phyloP scores from a whole-genome alignment of 345 rosid genomes.

The Viola odorata region DNA sequence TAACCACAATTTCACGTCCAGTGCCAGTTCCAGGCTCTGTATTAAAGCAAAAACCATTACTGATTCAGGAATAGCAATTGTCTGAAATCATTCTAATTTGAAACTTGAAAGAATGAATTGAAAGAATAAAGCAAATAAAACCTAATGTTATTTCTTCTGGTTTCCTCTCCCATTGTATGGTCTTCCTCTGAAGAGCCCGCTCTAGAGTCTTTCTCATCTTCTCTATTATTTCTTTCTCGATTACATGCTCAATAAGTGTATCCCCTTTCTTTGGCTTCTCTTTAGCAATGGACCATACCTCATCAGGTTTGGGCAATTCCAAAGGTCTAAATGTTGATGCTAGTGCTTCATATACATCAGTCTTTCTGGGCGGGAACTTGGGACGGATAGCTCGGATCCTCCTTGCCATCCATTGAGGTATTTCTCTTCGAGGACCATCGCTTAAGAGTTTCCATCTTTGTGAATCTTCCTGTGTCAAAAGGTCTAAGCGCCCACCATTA shows the following conservation, averaged over 20 bases:
- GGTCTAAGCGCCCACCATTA: slow-evolving; percentile 49
- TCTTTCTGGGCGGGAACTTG: slow-evolving; percentile 42
- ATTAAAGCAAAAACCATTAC: slow-evolving; percentile 12
- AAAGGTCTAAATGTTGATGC: slow-evolving; percentile 16
- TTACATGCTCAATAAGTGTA: slow-evolving; percentile 35
- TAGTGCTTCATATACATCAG: slow-evolving; percentile 27
- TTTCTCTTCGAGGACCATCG: slow-evolving; percentile 45
- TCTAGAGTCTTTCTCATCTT: slow-evolving; percentile 40
- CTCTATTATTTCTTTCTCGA: slow-evolving; percentile 40
- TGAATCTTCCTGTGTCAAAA: slow-evolving; percentile 38
- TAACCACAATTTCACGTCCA: slow-evolving; percentile 48
- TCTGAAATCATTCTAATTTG: not conserved
- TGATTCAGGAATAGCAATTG: not conserved
- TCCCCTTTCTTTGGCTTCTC: slow-evolving; percentile 42
- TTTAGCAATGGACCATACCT: slow-evolving; percentile 47
- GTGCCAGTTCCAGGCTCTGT: slow-evolving; percentile 54
- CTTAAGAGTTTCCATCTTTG: slow-evolving; percentile 44
- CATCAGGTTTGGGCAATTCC: slow-evolving; percentile 34
- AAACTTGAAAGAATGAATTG: not conserved
- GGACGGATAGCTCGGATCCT: slow-evolving; percentile 32
- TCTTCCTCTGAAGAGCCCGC: slow-evolving; percentile 28
- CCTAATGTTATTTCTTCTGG: slow-evolving; percentile 33
- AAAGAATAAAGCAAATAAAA: slow-evolving; percentile 6
- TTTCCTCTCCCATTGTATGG: slow-evolving; percentile 29
- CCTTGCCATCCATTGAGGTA: slow-evolving; percentile 46